Percentiles rank a stretch among this genome's conserved stretches.
Conservation (phyloP, 2,329 filamentous ascomycete species). For the Neonectria neomacrospora region DNA sequence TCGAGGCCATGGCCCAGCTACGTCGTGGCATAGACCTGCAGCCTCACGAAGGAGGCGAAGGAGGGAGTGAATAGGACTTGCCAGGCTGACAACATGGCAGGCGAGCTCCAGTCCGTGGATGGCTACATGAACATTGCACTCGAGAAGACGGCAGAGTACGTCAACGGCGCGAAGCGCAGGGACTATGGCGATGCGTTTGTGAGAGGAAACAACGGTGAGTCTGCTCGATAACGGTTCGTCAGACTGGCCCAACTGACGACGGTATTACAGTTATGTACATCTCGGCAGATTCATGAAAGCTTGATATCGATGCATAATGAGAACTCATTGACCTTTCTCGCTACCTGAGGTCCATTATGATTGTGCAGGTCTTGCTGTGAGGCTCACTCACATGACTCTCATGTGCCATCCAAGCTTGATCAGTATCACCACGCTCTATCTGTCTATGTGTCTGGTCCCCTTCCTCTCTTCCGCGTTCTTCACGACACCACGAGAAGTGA, state of each 20-base stretch:
- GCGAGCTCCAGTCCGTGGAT: constrained; percentile 95
- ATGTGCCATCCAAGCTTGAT: neutral
- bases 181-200: constrained; percentile 96
- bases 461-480: constrained; percentile 42
- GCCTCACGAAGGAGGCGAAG: neutral
- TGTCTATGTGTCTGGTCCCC: neutral
- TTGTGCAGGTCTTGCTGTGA: neutral
- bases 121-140: constrained; percentile 99
- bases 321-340: constrained; percentile 28
- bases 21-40: neutral
- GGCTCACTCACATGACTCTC: neutral
- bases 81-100: constrained; percentile 57
- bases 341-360: neutral
- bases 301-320: constrained; percentile 32
- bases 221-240: neutral
- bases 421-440: neutral
- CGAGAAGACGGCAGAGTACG: constrained; percentile 92
- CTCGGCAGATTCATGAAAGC: constrained; percentile 66
- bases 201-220: constrained; percentile 90
- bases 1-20: neutral
- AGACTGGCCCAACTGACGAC: constrained; percentile 23
- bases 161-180: constrained; percentile 83
- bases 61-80: neutral
- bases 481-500: constrained; percentile 33
- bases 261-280: constrained; percentile 72